Base-by-base conservation (phyloP, 2,329 filamentous ascomycete genomes). In the Verticillium albo-atrum region DNA sequence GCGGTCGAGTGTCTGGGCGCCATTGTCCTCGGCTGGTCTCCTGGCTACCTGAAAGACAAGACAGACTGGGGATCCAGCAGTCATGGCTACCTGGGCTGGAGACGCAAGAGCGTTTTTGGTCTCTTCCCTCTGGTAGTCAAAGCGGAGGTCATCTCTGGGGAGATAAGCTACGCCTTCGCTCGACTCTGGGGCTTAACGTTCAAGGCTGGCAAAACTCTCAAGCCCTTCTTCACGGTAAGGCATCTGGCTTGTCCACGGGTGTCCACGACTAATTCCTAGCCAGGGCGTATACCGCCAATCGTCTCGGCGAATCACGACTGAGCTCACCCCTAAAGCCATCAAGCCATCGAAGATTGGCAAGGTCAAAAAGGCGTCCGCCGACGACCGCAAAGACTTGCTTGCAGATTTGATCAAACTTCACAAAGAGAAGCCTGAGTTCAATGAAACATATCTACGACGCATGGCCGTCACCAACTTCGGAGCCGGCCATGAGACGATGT, bases 401-500 rank as follows among this genome's bases (percentile, higher is more conserved):
- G 66, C 70, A 2, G 80, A 83, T 60, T 64, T 84, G 1, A 76
- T 84, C 15, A 69, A 72, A 26, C 69, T 83, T 0, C 77, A 82
- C 64, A 68, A 70, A 15, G 69, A 74, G 4, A 77, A 74, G 23
- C 75, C 79, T 1, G 75, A 75, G 6, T 83, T 84, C 60, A 78
- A 66, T 0, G 75, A 79, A 27, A 68, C 65, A 0, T 83, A 83
- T 57, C 72, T 84, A 10, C 76, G 77, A 3, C 78, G 81, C 28
- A 79, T 83, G 72, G 79, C 79, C 2, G 72, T 82, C 2, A 83
- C 81, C 2, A 84, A 84, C 62, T 83, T 84, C 63, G 81, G 81
- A 12, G 81, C 81, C 1, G 81, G 81, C 0, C 81, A 84, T 60
- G 81, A 84, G 64, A 84, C 81, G 0, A 75, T 82, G 71, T 79